Base-by-base conservation (phyloP, 2,329 filamentous ascomycete genomes). In the Aspergillus pseudonomiae region DNA sequence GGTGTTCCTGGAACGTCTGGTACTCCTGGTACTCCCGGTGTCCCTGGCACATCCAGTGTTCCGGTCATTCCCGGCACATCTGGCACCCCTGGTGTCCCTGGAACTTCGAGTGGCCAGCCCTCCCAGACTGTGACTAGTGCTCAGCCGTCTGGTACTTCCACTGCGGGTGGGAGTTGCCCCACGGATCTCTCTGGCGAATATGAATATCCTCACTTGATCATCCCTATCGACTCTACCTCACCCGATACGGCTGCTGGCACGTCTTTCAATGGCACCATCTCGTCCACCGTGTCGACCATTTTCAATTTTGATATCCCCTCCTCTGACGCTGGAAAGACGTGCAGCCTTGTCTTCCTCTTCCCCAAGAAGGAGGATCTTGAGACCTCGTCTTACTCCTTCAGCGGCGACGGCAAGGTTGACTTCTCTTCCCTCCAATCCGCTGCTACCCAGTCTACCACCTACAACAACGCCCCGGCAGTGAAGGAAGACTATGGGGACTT, bases 221-320 rank as follows among this genome's bases (percentile, higher is more conserved):
- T 90, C 36, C 84, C 87, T 6, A 76, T 91, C 65, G 82, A 88
- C 76, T 83, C 82, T 3, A 76, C 80, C 19, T 77, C 83, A 19
- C 86, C 88, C 0, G 75, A 84, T 72, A 81, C 77, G 4, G 78
- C 84, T 0, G 77, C 78, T 50, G 87, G 88, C 9, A 86, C 83
- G 2, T 82, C 81, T 1, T 84, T 80, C 77, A 84, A 85, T 66
- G 88, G 87, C 59, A 82, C 83, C 12, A 79, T 89, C 43, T 85
- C 84, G 14, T 75, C 80, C 21, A 79, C 76, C 24, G 75, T 85
- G 56, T 85, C 84, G 11, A 84, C 85, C 14, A 84, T 91, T 71
- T 91, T 89, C 84, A 90, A 90, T 80, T 91, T 91, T 77, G 87
- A 90, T 71, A 85, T 91, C 50, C 85, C 85, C 1, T 65, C 75